phyloP scores from a whole-genome alignment of 345 rosid species.

The Gossypium stocksii region DNA sequence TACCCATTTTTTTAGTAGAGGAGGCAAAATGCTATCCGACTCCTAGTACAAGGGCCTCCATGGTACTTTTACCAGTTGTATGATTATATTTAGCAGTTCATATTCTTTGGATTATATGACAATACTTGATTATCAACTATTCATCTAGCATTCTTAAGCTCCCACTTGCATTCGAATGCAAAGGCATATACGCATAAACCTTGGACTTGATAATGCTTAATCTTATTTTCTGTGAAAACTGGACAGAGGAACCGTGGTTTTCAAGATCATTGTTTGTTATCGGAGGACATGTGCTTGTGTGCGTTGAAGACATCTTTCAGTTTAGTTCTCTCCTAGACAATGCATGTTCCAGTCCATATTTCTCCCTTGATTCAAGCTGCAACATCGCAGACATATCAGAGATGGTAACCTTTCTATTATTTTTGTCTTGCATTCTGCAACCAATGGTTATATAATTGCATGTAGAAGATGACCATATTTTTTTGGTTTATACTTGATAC shows the following conservation, averaged over 20 bases:
- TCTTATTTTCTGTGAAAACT: slow-evolving; percentile 15
- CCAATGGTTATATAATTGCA: background rate
- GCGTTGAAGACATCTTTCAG: slow-evolving; percentile 69
- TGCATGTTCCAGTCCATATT: slow-evolving; percentile 51
- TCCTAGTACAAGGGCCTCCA: too few species aligned
- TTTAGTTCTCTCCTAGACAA: slow-evolving; percentile 42
- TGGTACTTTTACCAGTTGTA: background rate
- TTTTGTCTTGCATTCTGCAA: background rate
- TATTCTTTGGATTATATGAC: background rate
- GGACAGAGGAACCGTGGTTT: slow-evolving; percentile 66
- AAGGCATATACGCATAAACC: background rate
- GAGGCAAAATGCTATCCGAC: too few species aligned
- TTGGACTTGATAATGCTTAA: background rate
- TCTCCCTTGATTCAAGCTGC: slow-evolving; percentile 57
- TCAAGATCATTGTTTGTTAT: slow-evolving; percentile 71
- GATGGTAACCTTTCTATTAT: slow-evolving; percentile 40
- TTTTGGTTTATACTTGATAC: background rate
- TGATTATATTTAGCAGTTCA: background rate
- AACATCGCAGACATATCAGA: slow-evolving; percentile 49
- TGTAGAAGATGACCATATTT: background rate
- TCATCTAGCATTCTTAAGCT: background rate
- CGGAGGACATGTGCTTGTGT: slow-evolving; percentile 55
- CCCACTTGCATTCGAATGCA: background rate
- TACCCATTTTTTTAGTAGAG: too few species aligned
- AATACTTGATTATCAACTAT: background rate